Evolutionary conservation across 495 filamentous ascomycete genomes (phyloP).

Genomic region (Pseudomonodictys pantanalensis): DNA sequence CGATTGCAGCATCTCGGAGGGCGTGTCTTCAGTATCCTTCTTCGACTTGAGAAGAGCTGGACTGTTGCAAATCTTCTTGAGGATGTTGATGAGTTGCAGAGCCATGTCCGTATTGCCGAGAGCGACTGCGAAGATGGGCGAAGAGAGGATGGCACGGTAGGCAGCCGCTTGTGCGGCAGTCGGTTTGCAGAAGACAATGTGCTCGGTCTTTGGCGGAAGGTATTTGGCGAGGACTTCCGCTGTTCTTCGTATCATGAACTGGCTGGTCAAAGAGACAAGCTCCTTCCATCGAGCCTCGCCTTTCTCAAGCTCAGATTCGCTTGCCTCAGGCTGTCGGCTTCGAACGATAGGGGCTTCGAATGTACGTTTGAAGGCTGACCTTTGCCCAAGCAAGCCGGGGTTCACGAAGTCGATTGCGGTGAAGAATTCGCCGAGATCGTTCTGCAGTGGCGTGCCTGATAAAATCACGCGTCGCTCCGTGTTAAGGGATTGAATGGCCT

Average conservation of each 20-base stretch:
- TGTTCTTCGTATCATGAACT: slow-evolving; percentile 76
- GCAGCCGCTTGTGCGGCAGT: slow-evolving; percentile 65
- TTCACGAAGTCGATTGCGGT: slow-evolving; percentile 79
- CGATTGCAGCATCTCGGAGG: slow-evolving; percentile 42
- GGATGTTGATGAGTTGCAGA: slow-evolving; percentile 70
- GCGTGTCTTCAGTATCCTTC: slow-evolving; percentile 43
- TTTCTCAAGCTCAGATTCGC: slow-evolving; percentile 64
- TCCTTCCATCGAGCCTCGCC: slow-evolving; percentile 69
- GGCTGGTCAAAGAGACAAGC: slow-evolving; percentile 62
- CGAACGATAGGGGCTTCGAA: slow-evolving; percentile 72
- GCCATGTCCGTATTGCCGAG: slow-evolving; percentile 67
- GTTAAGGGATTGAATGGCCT: slow-evolving; percentile 70
- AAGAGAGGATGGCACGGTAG: slow-evolving; percentile 67
- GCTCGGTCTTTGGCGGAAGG: slow-evolving; percentile 74
- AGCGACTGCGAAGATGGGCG: slow-evolving; percentile 63
- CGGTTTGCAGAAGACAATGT: slow-evolving; percentile 72
- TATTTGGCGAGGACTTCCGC: slow-evolving; percentile 70
- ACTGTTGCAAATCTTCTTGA: slow-evolving; percentile 83
- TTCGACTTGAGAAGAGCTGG: slow-evolving; percentile 58
- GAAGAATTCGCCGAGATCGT: slow-evolving; percentile 77
- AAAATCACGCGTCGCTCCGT: slow-evolving; percentile 66
- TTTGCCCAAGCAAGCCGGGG: slow-evolving; percentile 66
- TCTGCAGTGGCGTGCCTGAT: slow-evolving; percentile 77
- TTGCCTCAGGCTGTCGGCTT: slow-evolving; percentile 69
- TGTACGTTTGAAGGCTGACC: slow-evolving; percentile 66